phyloP scores from a whole-genome alignment of 2,329 filamentous ascomycete species.

The Apiospora saccharicola region DNA sequence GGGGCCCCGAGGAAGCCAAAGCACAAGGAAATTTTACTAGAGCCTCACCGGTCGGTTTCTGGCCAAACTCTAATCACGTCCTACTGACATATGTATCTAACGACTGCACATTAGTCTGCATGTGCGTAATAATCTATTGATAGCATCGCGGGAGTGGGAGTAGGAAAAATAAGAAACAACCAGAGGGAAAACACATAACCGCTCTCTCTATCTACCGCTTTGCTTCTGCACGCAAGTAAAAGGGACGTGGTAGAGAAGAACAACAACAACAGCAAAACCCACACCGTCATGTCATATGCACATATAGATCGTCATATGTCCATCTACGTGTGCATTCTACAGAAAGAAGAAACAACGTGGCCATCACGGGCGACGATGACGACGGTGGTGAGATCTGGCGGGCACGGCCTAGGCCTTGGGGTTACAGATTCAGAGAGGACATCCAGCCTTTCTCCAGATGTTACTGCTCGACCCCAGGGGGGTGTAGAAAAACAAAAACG shows the following conservation, averaged over 20 bases:
- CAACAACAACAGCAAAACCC: too few relatives aligned
- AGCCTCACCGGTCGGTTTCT: constrained; percentile 11
- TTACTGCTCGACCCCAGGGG: not conserved
- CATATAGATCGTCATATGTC: too few relatives aligned
- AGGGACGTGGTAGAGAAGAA: too few relatives aligned
- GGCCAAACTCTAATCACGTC: not conserved
- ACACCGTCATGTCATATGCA: too few relatives aligned
- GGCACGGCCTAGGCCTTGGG: too few relatives aligned
- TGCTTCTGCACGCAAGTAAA: not conserved
- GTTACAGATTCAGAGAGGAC: too few relatives aligned
- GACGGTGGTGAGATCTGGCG: too few relatives aligned
- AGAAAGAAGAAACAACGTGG: not conserved
- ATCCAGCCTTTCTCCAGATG: not conserved
- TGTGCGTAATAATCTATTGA: not conserved
- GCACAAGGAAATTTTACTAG: not conserved
- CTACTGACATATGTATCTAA: not conserved
- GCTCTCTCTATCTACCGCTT: too few relatives aligned
- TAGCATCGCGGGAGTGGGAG: not conserved
- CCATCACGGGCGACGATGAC: too few relatives aligned
- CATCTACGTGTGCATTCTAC: too few relatives aligned
- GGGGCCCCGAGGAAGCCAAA: not conserved
- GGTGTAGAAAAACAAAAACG: not conserved
- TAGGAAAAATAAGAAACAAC: too few relatives aligned
- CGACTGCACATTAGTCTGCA: not conserved
- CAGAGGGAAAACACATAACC: too few relatives aligned